Conservation (phyloP, 2,329 filamentous ascomycete species). For the Trichocomaceae sp. region DNA sequence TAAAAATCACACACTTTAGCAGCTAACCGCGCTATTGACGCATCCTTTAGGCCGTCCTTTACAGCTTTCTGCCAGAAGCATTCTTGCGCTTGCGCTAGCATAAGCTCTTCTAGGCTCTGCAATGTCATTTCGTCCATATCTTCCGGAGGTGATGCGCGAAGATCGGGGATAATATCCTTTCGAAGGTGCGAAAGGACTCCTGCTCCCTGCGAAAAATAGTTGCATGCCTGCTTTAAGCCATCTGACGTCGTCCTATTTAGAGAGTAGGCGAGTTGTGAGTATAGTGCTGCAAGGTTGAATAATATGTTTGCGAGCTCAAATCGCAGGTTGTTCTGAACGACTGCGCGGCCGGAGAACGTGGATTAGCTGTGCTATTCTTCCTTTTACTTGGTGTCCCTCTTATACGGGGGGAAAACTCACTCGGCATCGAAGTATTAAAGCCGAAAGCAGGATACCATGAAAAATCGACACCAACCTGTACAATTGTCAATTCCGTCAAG, state of each 20-base stretch:
- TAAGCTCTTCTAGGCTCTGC: slow-evolving; percentile 72
- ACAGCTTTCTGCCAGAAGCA: slow-evolving; percentile 98
- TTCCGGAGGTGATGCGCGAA: slow-evolving; percentile 78
- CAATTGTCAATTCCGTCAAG: background rate
- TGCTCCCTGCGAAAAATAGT: slow-evolving; percentile 81
- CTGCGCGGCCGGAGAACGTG: slow-evolving; percentile 20
- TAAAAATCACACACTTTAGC: slow-evolving; percentile 90
- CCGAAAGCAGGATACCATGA: slow-evolving; percentile 92
- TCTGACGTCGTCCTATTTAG: slow-evolving; percentile 72
- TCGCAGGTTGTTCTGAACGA: slow-evolving; percentile 59
- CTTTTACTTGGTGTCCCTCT: background rate
- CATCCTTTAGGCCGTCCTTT: slow-evolving; percentile 88
- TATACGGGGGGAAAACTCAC: slow-evolving; percentile 21
- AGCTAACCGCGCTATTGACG: slow-evolving; percentile 82
- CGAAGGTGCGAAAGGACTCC: slow-evolving; percentile 77
- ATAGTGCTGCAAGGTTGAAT: slow-evolving; percentile 88
- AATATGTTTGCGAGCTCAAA: slow-evolving; percentile 89
- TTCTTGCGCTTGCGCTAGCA: slow-evolving; percentile 90
- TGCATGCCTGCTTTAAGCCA: slow-evolving; percentile 79
- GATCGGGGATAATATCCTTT: slow-evolving; percentile 68
- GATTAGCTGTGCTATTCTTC: background rate
- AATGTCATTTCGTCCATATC: slow-evolving; percentile 91
- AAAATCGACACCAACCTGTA: slow-evolving; percentile 84
- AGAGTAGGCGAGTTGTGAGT: slow-evolving; percentile 81
- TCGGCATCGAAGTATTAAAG: slow-evolving; percentile 73